Base-by-base conservation (phyloP, 73 alveolate species). In the Uronychia binucleata region DNA sequence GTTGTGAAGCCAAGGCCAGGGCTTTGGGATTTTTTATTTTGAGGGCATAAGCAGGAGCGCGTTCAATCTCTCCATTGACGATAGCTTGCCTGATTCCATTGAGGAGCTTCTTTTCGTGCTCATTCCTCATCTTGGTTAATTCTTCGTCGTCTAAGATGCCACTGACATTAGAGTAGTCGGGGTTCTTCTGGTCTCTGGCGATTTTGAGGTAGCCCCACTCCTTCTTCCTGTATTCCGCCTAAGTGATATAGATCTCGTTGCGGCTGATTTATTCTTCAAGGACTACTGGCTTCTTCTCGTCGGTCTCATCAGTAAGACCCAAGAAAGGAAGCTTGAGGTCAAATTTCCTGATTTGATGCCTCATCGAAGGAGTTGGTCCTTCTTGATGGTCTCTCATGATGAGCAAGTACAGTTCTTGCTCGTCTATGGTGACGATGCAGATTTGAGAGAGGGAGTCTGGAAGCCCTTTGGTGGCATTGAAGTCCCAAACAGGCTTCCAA, bases 391-490 rank as follows among this genome's bases (percentile, higher is more conserved):
- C 67, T 46, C 67, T 46, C 67, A 46, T 11, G 19, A 46, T 19
- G 19, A 46, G 67, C n/a, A 46, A 11, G 67, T 46, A 46, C 67
- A 46, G 5, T 46, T 46, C 67, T 19, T 46, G 19, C 19, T 46
- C 67, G n/a, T 46, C 67, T 11, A 46, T 46, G 67, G 67, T 46
- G 67, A 46, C 67, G n/a, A 46, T 46, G 67, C 67, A 46, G 67
- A 46, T 46, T 46, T 19, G 5, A 46, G 5, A 11, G 67, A 46
- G 67, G 19, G 67, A 11, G 5, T 5, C n/a, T 11, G 67, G 67
- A 46, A 46, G 67, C n/a, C 67, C 67, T 46, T 46, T 46, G 5
- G 5, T 19, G 5, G 5, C n/a, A 19, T 46, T 19, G 67, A 46
- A 46, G 5, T 46, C 67, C 67, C 67, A 46, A 19, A 46, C 67